Evolutionary conservation across 2,329 filamentous ascomycete genomes (phyloP).

Genomic region (Phaeoacremonium minimum): DNA sequence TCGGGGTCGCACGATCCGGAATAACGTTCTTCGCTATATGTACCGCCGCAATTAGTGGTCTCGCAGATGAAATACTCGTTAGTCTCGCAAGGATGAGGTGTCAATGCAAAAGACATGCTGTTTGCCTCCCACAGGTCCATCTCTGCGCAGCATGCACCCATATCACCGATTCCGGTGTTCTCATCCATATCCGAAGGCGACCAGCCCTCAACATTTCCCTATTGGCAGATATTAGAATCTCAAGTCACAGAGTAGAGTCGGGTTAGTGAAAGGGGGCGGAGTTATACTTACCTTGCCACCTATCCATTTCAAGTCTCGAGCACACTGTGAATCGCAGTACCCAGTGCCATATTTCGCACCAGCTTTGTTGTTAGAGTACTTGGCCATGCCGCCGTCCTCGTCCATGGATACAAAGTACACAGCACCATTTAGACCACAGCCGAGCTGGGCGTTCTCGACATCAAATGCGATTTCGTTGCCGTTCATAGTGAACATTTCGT

Average conservation of each 20-base stretch:
- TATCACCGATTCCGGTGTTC: conserved; percentile 36
- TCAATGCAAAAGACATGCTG: conserved; percentile 50
- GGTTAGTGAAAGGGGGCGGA: too few relatives aligned
- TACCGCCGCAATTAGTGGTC: conserved; percentile 35
- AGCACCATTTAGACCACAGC: conserved; percentile 62
- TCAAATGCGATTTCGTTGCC: conserved; percentile 64
- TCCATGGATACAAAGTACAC: conserved; percentile 57
- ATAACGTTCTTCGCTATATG: conserved; percentile 40
- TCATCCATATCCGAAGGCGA: conserved; percentile 37
- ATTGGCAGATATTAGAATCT: too few relatives aligned
- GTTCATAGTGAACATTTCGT: conserved; percentile 56
- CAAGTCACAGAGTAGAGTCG: conserved; percentile 3
- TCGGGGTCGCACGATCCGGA: conserved; percentile 52
- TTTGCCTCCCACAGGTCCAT: conserved; percentile 59
- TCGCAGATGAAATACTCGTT: conserved; percentile 33
- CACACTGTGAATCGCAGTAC: conserved; percentile 45
- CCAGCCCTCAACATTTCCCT: conserved; percentile 40
- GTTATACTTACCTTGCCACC: conserved; percentile 25
- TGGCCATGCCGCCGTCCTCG: conserved; percentile 41
- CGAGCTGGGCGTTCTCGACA: conserved; percentile 13
- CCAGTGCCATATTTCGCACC: conserved; percentile 52
- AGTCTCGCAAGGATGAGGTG: conserved; percentile 51
- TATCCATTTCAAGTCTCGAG: conserved; percentile 44
- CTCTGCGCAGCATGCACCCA: conserved; percentile 46
- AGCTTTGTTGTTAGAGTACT: conserved; percentile 37